A percentile compares a stretch with the other conserved stretches of the same genome.
Conservation (phyloP, 2,329 filamentous ascomycete genomes). For the Phaeomoniella chlamydospora region DNA sequence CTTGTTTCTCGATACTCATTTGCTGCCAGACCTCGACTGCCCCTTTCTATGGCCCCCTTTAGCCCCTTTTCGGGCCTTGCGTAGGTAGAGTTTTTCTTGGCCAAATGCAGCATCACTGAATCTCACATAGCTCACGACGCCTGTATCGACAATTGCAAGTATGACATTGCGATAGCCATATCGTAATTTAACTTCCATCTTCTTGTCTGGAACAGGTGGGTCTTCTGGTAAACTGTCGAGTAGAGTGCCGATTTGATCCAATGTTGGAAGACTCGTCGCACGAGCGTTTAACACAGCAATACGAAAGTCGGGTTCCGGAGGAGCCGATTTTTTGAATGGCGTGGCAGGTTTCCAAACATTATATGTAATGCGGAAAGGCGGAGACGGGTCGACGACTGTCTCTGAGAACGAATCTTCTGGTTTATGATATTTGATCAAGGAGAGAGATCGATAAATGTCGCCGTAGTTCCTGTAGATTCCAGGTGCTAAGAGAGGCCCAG, state of each 20-base stretch:
- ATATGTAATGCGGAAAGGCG: constrained; percentile 60
- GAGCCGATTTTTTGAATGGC: constrained; percentile 65
- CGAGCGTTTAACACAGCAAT: constrained; percentile 70
- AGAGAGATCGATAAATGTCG: constrained; percentile 62
- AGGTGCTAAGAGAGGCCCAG: constrained; percentile 45
- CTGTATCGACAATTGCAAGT: constrained; percentile 77
- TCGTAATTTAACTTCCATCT: constrained; percentile 65
- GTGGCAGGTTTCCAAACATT: constrained; percentile 65
- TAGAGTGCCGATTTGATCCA: constrained; percentile 56
- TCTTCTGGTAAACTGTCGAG: constrained; percentile 60
- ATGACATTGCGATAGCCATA: constrained; percentile 74
- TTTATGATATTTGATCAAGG: constrained; percentile 58
- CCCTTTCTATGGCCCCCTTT: constrained; percentile 20
- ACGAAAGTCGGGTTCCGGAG: constrained; percentile 67
- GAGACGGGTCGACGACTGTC: constrained; percentile 11
- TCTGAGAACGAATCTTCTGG: constrained; percentile 5
- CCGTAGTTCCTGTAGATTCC: constrained; percentile 53
- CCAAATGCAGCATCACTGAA: constrained; percentile 70
- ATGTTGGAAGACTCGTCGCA: constrained; percentile 54
- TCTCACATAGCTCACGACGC: constrained; percentile 74
- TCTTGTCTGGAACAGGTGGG: constrained; percentile 36
- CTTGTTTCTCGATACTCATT: too few relatives aligned
- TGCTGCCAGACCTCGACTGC: constrained; percentile 15
- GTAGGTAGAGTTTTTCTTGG: constrained; percentile 50
- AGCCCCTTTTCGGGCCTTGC: constrained; percentile 12